A percentile compares a stretch with the other conserved stretches of the same genome.
Conservation (phyloP, 2,329 filamentous ascomycete genomes). For the Ascochyta viciae-villosae region DNA sequence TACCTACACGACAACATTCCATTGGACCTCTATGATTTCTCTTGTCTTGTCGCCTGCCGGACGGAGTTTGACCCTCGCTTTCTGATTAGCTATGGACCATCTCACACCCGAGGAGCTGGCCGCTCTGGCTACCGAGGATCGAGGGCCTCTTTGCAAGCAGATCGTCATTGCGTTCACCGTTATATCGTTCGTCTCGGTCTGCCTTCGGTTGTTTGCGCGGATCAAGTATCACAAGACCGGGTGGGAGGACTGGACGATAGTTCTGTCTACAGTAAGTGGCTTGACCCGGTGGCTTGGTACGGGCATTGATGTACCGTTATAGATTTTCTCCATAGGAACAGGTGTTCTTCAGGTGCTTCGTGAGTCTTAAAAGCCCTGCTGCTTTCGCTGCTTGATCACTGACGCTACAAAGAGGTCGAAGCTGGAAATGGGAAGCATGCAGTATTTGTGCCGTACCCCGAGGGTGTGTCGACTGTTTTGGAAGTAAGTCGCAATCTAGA, state of each 20-base stretch:
- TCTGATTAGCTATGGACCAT: slow-evolving; percentile 19
- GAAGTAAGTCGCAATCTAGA: slow-evolving; percentile 18
- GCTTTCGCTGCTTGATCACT: background rate
- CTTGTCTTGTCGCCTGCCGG: background rate
- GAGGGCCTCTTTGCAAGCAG: slow-evolving; percentile 21
- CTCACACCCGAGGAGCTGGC: slow-evolving; percentile 27
- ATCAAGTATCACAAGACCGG: slow-evolving; percentile 25
- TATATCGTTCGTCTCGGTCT: slow-evolving; percentile 28
- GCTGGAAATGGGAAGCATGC: slow-evolving; percentile 35
- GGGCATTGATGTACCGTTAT: background rate
- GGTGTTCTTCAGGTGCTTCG: slow-evolving; percentile 25
- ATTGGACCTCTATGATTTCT: background rate
- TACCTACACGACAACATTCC: background rate
- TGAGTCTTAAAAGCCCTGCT: slow-evolving; percentile 5
- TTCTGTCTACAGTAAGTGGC: slow-evolving; percentile 25
- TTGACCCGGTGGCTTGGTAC: too few species aligned
- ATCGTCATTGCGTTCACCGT: slow-evolving; percentile 30
- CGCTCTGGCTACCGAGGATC: slow-evolving; percentile 24
- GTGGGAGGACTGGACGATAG: slow-evolving; percentile 34
- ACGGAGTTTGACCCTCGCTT: background rate
- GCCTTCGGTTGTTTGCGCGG: slow-evolving; percentile 31
- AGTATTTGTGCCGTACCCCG: slow-evolving; percentile 27
- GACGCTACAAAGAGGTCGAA: slow-evolving; percentile 22
- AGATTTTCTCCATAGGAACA: slow-evolving; percentile 23
- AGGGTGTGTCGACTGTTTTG: slow-evolving; percentile 14